A percentile compares a stretch with the other conserved stretches of the same genome.
Conservation (phyloP, 192 early-diverging fungal species). For the Coemansia sp. region DNA sequence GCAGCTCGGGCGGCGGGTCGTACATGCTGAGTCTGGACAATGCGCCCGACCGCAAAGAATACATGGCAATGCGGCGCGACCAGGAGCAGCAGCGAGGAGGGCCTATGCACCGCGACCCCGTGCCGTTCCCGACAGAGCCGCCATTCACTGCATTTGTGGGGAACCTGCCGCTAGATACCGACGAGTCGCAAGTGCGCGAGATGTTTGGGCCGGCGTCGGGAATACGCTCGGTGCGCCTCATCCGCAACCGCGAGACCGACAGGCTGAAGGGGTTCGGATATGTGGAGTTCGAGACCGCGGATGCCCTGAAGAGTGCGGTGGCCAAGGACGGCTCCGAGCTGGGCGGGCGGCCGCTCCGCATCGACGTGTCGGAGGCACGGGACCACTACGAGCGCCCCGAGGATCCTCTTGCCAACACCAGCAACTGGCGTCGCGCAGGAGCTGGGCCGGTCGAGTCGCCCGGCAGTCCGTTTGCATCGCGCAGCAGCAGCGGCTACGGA, state of each 20-base stretch:
- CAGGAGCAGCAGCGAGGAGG: slow-evolving; percentile 17
- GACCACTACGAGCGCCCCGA: slow-evolving; percentile 4
- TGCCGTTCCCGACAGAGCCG: slow-evolving; percentile 75
- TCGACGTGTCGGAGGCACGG: slow-evolving; percentile 87
- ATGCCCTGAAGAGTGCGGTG: slow-evolving; percentile 80
- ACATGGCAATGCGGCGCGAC: slow-evolving; percentile 12
- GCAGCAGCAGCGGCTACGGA: slow-evolving; percentile 38
- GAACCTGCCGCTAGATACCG: slow-evolving; percentile 84
- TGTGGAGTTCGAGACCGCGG: slow-evolving; percentile 87
- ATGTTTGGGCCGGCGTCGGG: slow-evolving; percentile 73
- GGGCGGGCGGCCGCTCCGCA: slow-evolving; percentile 69
- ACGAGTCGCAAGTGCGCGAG: slow-evolving; percentile 70
- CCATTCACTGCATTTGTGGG: slow-evolving; percentile 91
- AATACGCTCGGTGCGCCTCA: slow-evolving; percentile 75
- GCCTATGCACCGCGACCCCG: slow-evolving; percentile 32
- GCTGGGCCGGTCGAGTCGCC: slow-evolving; percentile 6
- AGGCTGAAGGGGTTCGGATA: slow-evolving; percentile 94
- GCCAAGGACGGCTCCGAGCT: slow-evolving; percentile 56
- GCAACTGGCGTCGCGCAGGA: slow-evolving; percentile 37
- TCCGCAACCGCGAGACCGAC: slow-evolving; percentile 75
- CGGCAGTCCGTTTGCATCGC: slow-evolving; percentile 27
- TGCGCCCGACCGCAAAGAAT: slow-evolving; percentile 31
- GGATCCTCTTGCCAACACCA: slow-evolving; percentile 16
- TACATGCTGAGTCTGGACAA: slow-evolving; percentile 20
- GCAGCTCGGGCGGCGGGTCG: background rate